phyloP scores from a whole-genome alignment of 768 basidiomycete genomes.

The Podaxis sp. region DNA sequence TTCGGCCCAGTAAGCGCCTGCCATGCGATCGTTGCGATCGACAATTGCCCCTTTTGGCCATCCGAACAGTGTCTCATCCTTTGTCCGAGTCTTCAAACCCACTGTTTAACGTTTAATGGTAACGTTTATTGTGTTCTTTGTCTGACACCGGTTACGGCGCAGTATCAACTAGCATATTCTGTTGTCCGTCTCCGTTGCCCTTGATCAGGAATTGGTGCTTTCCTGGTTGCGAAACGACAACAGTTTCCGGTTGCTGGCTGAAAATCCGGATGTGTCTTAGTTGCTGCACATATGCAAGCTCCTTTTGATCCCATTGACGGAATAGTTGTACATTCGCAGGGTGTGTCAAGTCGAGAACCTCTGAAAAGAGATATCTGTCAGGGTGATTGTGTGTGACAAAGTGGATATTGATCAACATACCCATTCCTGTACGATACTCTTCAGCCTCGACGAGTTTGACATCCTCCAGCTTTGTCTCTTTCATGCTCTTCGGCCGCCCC shows the following conservation, averaged over 20 bases:
- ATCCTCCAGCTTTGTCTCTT: conserved; percentile 68
- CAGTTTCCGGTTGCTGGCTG: conserved; percentile 45
- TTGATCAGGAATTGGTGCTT: conserved; percentile 42
- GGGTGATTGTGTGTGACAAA: neutral
- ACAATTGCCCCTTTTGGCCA: neutral
- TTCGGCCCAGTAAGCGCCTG: neutral
- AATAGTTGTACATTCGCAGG: conserved; percentile 67
- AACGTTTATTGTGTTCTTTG: neutral
- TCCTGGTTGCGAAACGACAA: conserved; percentile 59
- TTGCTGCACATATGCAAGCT: conserved; percentile 65
- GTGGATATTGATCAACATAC: conserved; percentile 38
- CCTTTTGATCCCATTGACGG: conserved; percentile 76
- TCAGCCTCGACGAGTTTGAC: conserved; percentile 66
- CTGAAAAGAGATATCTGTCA: conserved; percentile 33
- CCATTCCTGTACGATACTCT: conserved; percentile 77
- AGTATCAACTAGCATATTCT: conserved; percentile 18
- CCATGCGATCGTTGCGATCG: neutral
- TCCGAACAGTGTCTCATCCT: neutral
- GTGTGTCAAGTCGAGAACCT: conserved; percentile 79
- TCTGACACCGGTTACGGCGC: neutral
- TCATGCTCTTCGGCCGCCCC: conserved; percentile 72
- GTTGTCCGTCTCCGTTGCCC: conserved; percentile 17
- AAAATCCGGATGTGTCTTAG: conserved; percentile 78
- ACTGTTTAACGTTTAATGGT: neutral
- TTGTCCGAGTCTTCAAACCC: neutral